These are phyloP conservation scores for Fusarium hainanense DNA, from an alignment of 2,329 filamentous ascomycete genomes.

Conservation along the genomic window DNA sequence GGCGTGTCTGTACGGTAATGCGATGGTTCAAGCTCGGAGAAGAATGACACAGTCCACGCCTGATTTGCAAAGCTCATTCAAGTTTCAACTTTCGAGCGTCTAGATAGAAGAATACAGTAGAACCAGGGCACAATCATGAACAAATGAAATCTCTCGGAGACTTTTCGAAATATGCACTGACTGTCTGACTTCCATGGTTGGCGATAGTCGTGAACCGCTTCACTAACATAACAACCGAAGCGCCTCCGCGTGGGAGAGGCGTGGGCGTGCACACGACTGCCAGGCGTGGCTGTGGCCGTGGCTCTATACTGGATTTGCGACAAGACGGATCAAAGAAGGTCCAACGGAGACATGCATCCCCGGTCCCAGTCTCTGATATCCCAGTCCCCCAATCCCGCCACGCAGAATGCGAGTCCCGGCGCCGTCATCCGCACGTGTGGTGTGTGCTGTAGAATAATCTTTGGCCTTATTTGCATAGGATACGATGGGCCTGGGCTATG, in stretches of 20 bases:
- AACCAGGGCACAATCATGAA: conserved; percentile 13
- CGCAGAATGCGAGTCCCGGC: conserved; percentile 39
- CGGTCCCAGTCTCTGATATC: conserved; percentile 11
- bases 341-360: conserved; percentile 35
- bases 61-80: conserved; percentile 23
- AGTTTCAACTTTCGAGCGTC: conserved; percentile 19
- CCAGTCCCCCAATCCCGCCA: conserved; percentile 32
- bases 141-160: conserved; percentile 31
- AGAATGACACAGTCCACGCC: conserved; percentile 35
- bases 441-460: conserved; percentile 39
- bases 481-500: conserved; percentile 39
- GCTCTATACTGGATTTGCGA: conserved; percentile 42
- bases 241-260: conserved; percentile 29
- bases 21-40: conserved; percentile 34
- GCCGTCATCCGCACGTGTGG: conserved; percentile 44
- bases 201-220: conserved; percentile 29
- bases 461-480: conserved; percentile 46
- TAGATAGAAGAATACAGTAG: conserved; percentile 19
- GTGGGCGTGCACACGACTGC: conserved; percentile 20
- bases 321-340: conserved; percentile 41
- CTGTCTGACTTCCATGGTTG: not conserved
- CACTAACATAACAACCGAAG: conserved; percentile 26
- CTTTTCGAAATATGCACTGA: conserved; percentile 20
- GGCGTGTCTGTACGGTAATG: conserved; percentile 9
- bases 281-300: conserved; percentile 36